Conservation (phyloP, 768 basidiomycete species). For the Pisolithus albus region DNA sequence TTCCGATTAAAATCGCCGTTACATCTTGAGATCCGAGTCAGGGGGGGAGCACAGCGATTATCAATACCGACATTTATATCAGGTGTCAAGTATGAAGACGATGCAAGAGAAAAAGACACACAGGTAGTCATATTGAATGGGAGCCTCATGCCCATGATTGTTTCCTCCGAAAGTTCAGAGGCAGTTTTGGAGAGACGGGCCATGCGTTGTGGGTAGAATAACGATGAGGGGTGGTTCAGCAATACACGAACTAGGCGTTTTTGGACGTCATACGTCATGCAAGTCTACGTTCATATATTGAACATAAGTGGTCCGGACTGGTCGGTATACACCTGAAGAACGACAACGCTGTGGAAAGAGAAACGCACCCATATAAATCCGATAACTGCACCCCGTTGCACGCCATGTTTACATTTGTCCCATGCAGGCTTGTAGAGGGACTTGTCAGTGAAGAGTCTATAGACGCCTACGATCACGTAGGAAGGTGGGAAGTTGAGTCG, state of each 20-base stretch:
- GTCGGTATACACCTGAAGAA: background rate
- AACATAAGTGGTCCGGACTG: background rate
- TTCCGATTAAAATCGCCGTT: constrained; percentile 62
- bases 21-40: constrained; percentile 45
- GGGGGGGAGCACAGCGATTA: background rate
- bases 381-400: constrained; percentile 58
- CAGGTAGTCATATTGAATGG: constrained; percentile 71
- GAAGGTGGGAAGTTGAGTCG: constrained; percentile 74
- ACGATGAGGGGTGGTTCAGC: constrained; percentile 20
- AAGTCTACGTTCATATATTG: constrained; percentile 35
- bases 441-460: constrained; percentile 72
- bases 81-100: background rate
- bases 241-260: constrained; percentile 47
- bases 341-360: background rate
- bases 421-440: constrained; percentile 67
- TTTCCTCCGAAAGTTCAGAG: constrained; percentile 34
- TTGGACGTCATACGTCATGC: constrained; percentile 68
- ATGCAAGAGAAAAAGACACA: constrained; percentile 25
- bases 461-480: constrained; percentile 80
- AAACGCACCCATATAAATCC: constrained; percentile 61
- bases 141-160: constrained; percentile 55
- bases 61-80: background rate
- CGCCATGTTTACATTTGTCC: constrained; percentile 80
- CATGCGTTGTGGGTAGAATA: constrained; percentile 21
- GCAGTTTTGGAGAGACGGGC: constrained; percentile 24